These are phyloP conservation scores for Hylodesmum podocarpum DNA, from an alignment of 306 rosid species.

Conservation along the genomic window DNA sequence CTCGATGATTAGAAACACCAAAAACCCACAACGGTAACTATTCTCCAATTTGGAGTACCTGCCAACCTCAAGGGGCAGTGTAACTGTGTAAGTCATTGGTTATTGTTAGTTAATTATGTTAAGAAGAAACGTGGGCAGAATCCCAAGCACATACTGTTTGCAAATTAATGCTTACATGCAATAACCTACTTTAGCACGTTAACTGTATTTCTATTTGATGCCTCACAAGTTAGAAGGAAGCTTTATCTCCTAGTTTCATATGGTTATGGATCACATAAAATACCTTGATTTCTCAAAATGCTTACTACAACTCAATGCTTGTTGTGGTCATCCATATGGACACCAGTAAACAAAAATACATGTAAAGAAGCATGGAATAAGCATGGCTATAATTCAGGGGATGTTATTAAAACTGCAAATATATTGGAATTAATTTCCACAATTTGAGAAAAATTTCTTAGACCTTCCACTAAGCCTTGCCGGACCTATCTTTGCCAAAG, in stretches of 20 bases:
- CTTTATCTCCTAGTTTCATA: not conserved
- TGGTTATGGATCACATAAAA: not conserved
- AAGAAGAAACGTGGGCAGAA: not conserved
- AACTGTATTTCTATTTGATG: not conserved
- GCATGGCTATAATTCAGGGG: not conserved
- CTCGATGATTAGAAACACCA: not conserved
- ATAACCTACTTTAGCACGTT: not conserved
- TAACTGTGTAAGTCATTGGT: not conserved
- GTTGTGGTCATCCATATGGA: not conserved
- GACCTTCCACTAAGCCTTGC: conserved; percentile 78
- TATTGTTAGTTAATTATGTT: conserved; percentile 1
- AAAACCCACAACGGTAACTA: not conserved
- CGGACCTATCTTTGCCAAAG: conserved; percentile 87
- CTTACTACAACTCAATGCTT: not conserved
- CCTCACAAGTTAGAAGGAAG: not conserved
- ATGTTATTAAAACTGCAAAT: conserved; percentile 10
- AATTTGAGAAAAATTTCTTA: conserved; percentile 17
- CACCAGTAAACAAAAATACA: not conserved
- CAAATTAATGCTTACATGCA: conserved; percentile 7
- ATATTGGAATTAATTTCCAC: conserved; percentile 22
- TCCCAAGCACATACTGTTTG: not conserved
- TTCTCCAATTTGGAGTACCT: conserved; percentile 2
- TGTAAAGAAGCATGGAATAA: conserved; percentile 1
- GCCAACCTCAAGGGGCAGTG: not conserved
- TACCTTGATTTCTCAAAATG: not conserved